These are phyloP conservation scores for Xylariaceae sp. DNA, from an alignment of 2,329 filamentous ascomycete species.

Conservation along the genomic window DNA sequence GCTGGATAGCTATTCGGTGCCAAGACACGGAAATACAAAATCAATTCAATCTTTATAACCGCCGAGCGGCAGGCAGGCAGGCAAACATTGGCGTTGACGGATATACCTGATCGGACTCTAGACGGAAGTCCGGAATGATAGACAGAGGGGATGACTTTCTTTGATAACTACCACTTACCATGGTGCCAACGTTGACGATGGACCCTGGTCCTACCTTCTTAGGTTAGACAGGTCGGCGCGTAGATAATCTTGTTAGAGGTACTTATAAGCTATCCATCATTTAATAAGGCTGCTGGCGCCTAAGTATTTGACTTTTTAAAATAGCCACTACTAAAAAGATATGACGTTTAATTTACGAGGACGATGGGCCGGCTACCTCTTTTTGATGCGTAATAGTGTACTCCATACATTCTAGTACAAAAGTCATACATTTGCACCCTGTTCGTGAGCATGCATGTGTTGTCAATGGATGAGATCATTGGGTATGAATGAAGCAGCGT, in stretches of 20 bases:
- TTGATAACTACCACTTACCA: conserved; percentile 13
- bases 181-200: conserved; percentile 10
- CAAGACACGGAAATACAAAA: conserved; percentile 20
- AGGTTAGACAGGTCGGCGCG: conserved; percentile 8
- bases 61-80: conserved; percentile 1
- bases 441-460: too few relatives aligned
- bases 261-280: too few relatives aligned
- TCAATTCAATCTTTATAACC: conserved; percentile 12
- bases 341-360: too few relatives aligned
- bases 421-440: too few relatives aligned
- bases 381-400: too few relatives aligned
- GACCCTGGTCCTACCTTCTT: background rate
- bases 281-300: too few relatives aligned
- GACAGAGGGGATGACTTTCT: conserved; percentile 10
- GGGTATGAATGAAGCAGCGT: background rate
- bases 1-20: conserved; percentile 22
- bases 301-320: too few relatives aligned
- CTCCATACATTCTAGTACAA: too few relatives aligned
- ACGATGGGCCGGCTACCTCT: too few relatives aligned
- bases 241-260: conserved; percentile 4
- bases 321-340: too few relatives aligned
- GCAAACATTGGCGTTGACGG: conserved; percentile 13
- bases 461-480: background rate
- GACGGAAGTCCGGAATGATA: conserved; percentile 13
- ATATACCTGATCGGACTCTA: conserved; percentile 8